Evolutionary conservation across 805 yeast genomes (phyloP).

Genomic region (Komagataella pseudopastoris): DNA sequence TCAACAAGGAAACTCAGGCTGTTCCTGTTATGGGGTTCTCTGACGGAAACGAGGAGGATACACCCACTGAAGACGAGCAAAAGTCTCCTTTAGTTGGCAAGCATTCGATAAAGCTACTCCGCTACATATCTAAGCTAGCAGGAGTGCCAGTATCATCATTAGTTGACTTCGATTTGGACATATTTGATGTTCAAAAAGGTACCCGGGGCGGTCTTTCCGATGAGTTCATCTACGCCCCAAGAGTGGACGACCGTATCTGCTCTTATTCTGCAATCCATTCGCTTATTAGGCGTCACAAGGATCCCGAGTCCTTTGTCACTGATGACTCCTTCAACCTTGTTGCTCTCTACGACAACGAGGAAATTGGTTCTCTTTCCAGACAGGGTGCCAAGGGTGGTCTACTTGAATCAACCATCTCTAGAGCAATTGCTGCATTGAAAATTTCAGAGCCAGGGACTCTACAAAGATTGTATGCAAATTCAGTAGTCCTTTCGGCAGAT

Average conservation of each 20-base stretch:
- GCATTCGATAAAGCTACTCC: constrained; percentile 53
- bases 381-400: constrained; percentile 77
- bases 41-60: constrained; percentile 21
- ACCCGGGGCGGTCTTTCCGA: constrained; percentile 62
- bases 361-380: constrained; percentile 68
- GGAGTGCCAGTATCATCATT: constrained; percentile 47
- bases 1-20: constrained; percentile 63
- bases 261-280: constrained; percentile 60
- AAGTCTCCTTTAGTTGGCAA: constrained; percentile 52
- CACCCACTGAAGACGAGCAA: constrained; percentile 47
- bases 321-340: constrained; percentile 20
- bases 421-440: not conserved
- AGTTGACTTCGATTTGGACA: constrained; percentile 60
- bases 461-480: constrained; percentile 29
- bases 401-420: constrained; percentile 42
- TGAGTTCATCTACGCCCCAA: constrained; percentile 71
- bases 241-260: constrained; percentile 77
- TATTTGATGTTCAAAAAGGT: constrained; percentile 75
- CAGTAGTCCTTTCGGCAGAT: constrained; percentile 73
- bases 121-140: constrained; percentile 55
- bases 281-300: constrained; percentile 19
- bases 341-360: constrained; percentile 66
- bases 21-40: constrained; percentile 65
- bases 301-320: not conserved
- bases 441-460: not conserved